Percentiles rank a stretch among this genome's conserved stretches.
Evolutionary conservation across 352 stramenopile genomes (phyloP).

Genomic region (Phytophthora foliorum): DNA sequence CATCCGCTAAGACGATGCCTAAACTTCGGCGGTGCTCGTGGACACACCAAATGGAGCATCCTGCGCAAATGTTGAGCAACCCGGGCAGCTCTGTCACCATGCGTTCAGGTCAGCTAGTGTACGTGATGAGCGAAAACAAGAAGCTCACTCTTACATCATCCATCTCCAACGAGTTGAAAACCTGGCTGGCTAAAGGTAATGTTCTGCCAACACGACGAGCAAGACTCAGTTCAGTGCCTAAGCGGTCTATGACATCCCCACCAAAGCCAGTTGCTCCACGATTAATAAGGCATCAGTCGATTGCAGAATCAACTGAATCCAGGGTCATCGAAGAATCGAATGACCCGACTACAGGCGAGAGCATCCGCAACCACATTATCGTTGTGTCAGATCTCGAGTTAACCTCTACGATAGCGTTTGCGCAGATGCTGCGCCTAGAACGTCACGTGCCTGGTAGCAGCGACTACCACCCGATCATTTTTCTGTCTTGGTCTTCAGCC

Average conservation of each 20-base stretch:
- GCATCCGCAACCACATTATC: constrained; percentile 65
- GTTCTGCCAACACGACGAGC: constrained; percentile 37
- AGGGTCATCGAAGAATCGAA: constrained; percentile 45
- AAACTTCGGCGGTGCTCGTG: constrained; percentile 31
- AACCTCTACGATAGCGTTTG: constrained; percentile 55
- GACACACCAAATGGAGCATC: constrained; percentile 25
- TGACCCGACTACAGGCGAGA: constrained; percentile 26
- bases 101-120: constrained; percentile 57
- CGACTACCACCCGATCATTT: constrained; percentile 66
- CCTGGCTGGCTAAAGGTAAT: constrained; percentile 58
- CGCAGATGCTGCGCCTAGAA: constrained; percentile 57
- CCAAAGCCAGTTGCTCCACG: constrained; percentile 2
- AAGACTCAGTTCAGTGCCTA: constrained; percentile 3
- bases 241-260: not conserved
- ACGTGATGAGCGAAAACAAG: constrained; percentile 77
- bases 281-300: not conserved
- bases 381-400: constrained; percentile 66
- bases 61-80: constrained; percentile 55
- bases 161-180: constrained; percentile 50
- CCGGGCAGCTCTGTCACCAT: constrained; percentile 59
- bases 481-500: constrained; percentile 64
- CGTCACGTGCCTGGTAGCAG: constrained; percentile 42
- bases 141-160: constrained; percentile 58
- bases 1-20: constrained; percentile 15
- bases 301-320: constrained; percentile 13